phyloP scores from a whole-genome alignment of 164 flowering plant species.

The Vitis amurensis region DNA sequence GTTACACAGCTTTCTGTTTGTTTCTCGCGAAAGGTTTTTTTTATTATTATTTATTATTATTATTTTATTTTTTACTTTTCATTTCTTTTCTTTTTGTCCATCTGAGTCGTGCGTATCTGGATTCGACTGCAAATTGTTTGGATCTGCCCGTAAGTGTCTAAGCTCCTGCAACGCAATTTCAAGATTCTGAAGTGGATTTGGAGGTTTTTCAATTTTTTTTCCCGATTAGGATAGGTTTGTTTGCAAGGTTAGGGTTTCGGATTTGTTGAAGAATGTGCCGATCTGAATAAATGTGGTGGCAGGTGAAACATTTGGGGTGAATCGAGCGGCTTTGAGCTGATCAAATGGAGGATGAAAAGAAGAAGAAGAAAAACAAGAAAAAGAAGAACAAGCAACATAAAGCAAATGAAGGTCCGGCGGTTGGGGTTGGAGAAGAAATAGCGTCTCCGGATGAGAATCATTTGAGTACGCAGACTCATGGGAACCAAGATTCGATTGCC shows the following conservation, averaged over 20 bases:
- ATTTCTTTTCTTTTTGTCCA: no score
- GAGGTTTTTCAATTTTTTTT: background rate
- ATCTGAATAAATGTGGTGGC: no score
- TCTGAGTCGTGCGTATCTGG: background rate
- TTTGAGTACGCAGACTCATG: slow-evolving; percentile 19
- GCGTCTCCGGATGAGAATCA: slow-evolving; percentile 20
- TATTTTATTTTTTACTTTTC: no score
- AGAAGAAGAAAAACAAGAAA: slow-evolving; percentile 59
- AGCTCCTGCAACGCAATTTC: background rate
- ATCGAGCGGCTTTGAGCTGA: slow-evolving; percentile 1
- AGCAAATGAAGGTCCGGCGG: slow-evolving; percentile 18
- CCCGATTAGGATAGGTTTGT: background rate
- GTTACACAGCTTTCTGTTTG: no score
- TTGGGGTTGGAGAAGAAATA: slow-evolving; percentile 12
- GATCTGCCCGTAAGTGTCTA: background rate
- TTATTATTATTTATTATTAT: no score
- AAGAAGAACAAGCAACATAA: slow-evolving; percentile 50
- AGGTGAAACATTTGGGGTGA: background rate
- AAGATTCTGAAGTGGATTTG: background rate
- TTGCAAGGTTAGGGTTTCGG: background rate
- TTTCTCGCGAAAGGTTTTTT: no score
- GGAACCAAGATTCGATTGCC: slow-evolving; percentile 7
- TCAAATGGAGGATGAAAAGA: slow-evolving; percentile 49
- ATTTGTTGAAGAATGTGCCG: no score
- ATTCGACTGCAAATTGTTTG: background rate